These are phyloP conservation scores for Camellia oleifera DNA, from an alignment of 179 eudicot species.

Conservation along the genomic window DNA sequence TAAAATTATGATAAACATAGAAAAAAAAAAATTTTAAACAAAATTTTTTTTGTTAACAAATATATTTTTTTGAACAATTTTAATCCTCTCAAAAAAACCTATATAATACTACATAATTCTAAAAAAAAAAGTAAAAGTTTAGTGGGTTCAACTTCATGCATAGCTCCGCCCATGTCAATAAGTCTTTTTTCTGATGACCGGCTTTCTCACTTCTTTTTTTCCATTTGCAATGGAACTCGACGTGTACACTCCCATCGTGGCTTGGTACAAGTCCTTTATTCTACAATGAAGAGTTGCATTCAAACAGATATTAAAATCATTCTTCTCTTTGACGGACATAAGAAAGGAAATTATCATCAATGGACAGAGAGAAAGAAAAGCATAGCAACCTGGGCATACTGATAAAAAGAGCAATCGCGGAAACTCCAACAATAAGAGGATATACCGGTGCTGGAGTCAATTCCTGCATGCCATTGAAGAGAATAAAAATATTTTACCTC, in stretches of 20 bases:
- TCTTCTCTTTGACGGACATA: background rate
- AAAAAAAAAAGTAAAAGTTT: no score
- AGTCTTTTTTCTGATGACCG: slow-evolving; percentile 64
- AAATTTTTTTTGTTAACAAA: no score
- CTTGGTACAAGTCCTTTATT: slow-evolving; percentile 73
- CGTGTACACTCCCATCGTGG: slow-evolving; percentile 42
- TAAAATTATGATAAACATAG: no score
- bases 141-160: no score
- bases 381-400: slow-evolving; percentile 77
- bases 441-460: slow-evolving; percentile 81
- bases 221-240: slow-evolving; percentile 42
- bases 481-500: background rate
- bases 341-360: background rate
- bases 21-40: no score
- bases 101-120: no score
- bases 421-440: slow-evolving; percentile 77
- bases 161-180: slow-evolving; percentile 25
- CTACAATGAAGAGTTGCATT: slow-evolving; percentile 35
- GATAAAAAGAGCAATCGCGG: slow-evolving; percentile 65
- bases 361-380: background rate
- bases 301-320: slow-evolving; percentile 1
- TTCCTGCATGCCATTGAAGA: slow-evolving; percentile 51
- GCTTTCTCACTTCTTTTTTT: slow-evolving; percentile 68
- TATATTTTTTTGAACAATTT: no score
- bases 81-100: no score